These are phyloP conservation scores for Aspergillus chevalieri DNA, from an alignment of 2,329 filamentous ascomycete genomes.

Conservation along the genomic window DNA sequence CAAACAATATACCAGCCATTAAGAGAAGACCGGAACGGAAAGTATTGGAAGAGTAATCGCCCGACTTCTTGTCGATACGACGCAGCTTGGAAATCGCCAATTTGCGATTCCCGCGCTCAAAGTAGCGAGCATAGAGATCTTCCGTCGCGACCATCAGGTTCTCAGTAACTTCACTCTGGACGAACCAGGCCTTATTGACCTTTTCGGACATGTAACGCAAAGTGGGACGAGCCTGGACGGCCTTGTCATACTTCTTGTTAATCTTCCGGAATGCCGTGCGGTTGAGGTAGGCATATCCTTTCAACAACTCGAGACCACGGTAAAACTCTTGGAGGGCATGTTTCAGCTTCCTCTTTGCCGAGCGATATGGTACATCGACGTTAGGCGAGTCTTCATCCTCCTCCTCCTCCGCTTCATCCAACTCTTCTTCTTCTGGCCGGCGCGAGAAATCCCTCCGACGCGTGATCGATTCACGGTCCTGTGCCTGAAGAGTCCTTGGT, in stretches of 20 bases:
- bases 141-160: slow-evolving; percentile 73
- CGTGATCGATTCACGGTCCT: slow-evolving; percentile 21
- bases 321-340: slow-evolving; percentile 89
- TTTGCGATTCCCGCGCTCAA: slow-evolving; percentile 89
- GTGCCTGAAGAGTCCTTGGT: slow-evolving; percentile 21
- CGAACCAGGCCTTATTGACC: slow-evolving; percentile 85
- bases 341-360: slow-evolving; percentile 88
- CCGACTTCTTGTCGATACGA: slow-evolving; percentile 56
- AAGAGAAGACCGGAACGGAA: slow-evolving; percentile 61
- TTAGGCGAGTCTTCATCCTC: slow-evolving; percentile 35
- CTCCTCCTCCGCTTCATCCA: too few species aligned
- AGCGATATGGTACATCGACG: slow-evolving; percentile 67
- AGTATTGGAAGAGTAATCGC: slow-evolving; percentile 53
- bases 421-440: slow-evolving; percentile 14
- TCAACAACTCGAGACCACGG: slow-evolving; percentile 80
- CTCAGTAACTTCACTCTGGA: slow-evolving; percentile 79
- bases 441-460: slow-evolving; percentile 47
- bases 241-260: slow-evolving; percentile 98
- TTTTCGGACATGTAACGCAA: slow-evolving; percentile 84
- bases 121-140: slow-evolving; percentile 89
- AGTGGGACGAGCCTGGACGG: slow-evolving; percentile 68
- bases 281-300: slow-evolving; percentile 85
- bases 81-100: slow-evolving; percentile 82
- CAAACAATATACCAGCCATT: slow-evolving; percentile 61
- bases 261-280: slow-evolving; percentile 92